These are phyloP conservation scores for Tulasnella calospora DNA, from an alignment of 768 basidiomycete genomes.

Conservation along the genomic window DNA sequence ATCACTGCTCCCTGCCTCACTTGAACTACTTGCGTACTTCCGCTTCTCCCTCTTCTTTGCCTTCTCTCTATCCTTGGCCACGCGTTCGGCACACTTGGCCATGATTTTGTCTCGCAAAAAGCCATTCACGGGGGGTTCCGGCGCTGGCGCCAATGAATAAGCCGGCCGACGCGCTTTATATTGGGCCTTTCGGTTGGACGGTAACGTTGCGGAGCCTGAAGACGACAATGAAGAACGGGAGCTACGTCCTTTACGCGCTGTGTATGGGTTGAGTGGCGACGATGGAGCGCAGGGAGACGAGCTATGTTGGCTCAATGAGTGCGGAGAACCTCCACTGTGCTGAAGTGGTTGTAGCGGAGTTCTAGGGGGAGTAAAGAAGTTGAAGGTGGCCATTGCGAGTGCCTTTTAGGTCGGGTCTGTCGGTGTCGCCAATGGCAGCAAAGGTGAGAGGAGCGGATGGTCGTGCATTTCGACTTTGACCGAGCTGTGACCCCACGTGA, in stretches of 20 bases:
- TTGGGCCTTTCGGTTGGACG: background rate
- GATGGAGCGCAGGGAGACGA: conserved; percentile 23
- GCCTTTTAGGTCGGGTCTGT: background rate
- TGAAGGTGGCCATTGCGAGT: background rate
- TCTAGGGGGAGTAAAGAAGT: background rate
- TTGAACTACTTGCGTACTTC: background rate
- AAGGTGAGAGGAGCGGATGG: background rate
- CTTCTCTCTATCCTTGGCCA: conserved; percentile 21
- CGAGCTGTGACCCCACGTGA: background rate
- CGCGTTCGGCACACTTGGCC: conserved; percentile 21
- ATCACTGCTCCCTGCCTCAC: conserved; percentile 16
- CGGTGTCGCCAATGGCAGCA: background rate
- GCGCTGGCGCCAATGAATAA: background rate
- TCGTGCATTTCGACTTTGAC: background rate
- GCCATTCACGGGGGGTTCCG: conserved; percentile 22
- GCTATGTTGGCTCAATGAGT: background rate
- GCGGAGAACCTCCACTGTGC: background rate
- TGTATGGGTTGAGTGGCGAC: background rate
- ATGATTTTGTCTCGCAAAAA: conserved; percentile 24
- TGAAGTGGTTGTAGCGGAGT: conserved; percentile 6
- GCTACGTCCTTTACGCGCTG: background rate
- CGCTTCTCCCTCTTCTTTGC: background rate
- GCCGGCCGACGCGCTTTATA: conserved; percentile 21
- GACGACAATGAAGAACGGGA: background rate
- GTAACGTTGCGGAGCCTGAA: background rate